Percentiles rank a stretch among this genome's conserved stretches.
Conservation (phyloP, 306 rosid species). For the Luffa acutangula region DNA sequence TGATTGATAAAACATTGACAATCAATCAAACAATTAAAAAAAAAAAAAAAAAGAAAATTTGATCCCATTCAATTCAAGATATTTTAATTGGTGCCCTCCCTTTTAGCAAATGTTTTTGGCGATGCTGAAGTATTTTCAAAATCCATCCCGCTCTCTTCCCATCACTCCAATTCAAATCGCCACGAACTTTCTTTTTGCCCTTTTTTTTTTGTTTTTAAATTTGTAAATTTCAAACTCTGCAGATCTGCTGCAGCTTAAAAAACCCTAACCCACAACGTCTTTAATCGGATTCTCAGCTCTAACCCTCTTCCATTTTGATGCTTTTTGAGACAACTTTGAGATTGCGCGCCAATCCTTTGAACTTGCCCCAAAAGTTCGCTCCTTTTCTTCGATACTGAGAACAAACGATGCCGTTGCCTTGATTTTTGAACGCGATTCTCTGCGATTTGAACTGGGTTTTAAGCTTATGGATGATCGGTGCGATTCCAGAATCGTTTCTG, state of each 20-base stretch:
- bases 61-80: not conserved
- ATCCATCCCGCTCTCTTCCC: slow-evolving; percentile 6
- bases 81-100: not conserved
- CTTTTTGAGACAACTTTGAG: not conserved
- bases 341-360: not conserved
- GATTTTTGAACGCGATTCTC: not conserved
- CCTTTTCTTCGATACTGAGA: not conserved
- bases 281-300: not conserved
- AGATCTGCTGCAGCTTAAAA: not conserved
- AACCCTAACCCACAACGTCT: not conserved
- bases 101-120: not conserved
- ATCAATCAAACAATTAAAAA: too few species aligned
- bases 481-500: slow-evolving; percentile 4
- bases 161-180: not conserved
- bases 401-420: not conserved
- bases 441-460: not conserved
- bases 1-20: too few species aligned
- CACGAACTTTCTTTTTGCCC: not conserved
- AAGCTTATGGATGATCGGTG: slow-evolving; percentile 6
- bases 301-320: not conserved
- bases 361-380: not conserved
- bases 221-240: not conserved
- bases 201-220: not conserved
- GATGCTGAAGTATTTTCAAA: not conserved
- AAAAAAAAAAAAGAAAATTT: too few species aligned